These are phyloP conservation scores for Lactarius indigo DNA, from an alignment of 768 basidiomycete species.

Conservation along the genomic window DNA sequence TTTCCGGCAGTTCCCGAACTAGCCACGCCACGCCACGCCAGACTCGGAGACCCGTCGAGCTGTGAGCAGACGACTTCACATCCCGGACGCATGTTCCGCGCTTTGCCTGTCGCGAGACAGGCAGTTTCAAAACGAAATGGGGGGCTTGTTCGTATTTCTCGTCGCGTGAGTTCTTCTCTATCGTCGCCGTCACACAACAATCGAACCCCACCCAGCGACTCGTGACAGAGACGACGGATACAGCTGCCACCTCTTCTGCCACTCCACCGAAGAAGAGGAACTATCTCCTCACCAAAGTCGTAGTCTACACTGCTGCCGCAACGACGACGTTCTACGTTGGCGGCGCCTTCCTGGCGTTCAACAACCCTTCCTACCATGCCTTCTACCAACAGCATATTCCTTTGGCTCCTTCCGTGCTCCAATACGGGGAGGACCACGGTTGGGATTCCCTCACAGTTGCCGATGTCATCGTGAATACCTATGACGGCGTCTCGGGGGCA, in stretches of 20 bases:
- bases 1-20: neutral
- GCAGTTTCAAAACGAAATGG: constrained; percentile 42
- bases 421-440: constrained; percentile 72
- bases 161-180: constrained; percentile 48
- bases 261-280: constrained; percentile 50
- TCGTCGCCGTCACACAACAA: constrained; percentile 12
- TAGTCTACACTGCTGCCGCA: constrained; percentile 65
- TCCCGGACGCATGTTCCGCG: constrained; percentile 45
- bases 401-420: constrained; percentile 68
- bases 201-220: constrained; percentile 46
- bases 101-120: constrained; percentile 53
- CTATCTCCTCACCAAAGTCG: constrained; percentile 51
- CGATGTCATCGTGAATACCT: constrained; percentile 51
- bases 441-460: constrained; percentile 75
- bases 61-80: neutral
- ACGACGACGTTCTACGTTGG: constrained; percentile 79
- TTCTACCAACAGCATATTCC: constrained; percentile 82
- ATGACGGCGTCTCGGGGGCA: constrained; percentile 45
- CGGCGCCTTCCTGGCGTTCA: constrained; percentile 75
- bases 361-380: constrained; percentile 77
- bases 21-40: neutral
- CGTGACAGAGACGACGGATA: constrained; percentile 45
- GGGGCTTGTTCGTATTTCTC: constrained; percentile 48
- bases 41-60: neutral
- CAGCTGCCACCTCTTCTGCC: constrained; percentile 32